phyloP scores from a whole-genome alignment of 2,329 filamentous ascomycete species.

The Sordariomycetes sp. region DNA sequence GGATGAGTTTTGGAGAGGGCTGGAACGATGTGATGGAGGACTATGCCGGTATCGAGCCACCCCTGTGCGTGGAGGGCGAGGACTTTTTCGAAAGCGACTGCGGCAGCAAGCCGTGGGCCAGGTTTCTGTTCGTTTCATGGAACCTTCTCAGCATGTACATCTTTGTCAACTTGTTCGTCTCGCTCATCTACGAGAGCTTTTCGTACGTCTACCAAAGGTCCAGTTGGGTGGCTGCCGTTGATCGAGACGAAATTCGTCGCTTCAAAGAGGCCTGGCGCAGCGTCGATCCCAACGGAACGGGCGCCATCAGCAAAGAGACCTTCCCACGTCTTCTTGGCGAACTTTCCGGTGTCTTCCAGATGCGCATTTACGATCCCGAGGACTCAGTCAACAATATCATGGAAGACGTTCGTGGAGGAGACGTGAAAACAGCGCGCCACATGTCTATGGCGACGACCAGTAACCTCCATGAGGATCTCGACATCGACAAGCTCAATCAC shows the following conservation, averaged over 20 bases:
- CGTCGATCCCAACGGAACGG: constrained; percentile 83
- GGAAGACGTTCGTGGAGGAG: constrained; percentile 68
- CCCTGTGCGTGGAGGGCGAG: constrained; percentile 64
- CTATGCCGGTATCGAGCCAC: constrained; percentile 70
- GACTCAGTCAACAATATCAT: constrained; percentile 81
- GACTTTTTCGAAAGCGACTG: constrained; percentile 86
- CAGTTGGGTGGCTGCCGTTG: constrained; percentile 82
- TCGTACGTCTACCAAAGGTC: constrained; percentile 98
- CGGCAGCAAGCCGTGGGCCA: constrained; percentile 81
- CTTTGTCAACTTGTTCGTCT: constrained; percentile 96
- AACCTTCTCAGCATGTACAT: constrained; percentile 99
- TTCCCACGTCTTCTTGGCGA: constrained; percentile 87
- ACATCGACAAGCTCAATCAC: constrained; percentile 66
- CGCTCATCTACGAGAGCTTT: constrained; percentile 98
- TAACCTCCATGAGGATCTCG: constrained; percentile 50
- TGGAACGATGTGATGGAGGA: constrained; percentile 99
- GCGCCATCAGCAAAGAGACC: constrained; percentile 81
- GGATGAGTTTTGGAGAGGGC: constrained; percentile 86
- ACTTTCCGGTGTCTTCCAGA: constrained; percentile 90
- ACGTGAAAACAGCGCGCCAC: constrained; percentile 42
- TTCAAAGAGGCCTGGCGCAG: constrained; percentile 99
- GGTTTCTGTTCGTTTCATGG: constrained; percentile 87
- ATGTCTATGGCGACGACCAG: constrained; percentile 43
- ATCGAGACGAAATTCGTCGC: constrained; percentile 84
- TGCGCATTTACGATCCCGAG: constrained; percentile 89